These are phyloP conservation scores for Fusarium sp. DNA, from an alignment of 2,329 filamentous ascomycete genomes.

Conservation along the genomic window DNA sequence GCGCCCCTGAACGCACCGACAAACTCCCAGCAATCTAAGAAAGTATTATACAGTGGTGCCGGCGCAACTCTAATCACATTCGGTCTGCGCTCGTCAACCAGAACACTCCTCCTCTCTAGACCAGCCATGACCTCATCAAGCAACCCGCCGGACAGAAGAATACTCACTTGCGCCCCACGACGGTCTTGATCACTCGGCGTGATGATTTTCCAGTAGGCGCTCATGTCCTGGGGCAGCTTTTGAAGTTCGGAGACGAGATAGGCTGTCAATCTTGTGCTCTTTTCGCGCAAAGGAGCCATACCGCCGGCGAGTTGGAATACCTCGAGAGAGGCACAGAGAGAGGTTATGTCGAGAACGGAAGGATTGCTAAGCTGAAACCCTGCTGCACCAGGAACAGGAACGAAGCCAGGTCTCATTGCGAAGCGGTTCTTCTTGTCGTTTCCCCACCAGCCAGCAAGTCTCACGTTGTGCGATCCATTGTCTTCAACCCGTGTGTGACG, in stretches of 20 bases:
- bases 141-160: conserved; percentile 73
- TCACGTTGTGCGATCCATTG: conserved; percentile 64
- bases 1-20: conserved; percentile 46
- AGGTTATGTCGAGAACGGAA: conserved; percentile 78
- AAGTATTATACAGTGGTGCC: conserved; percentile 83
- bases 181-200: conserved; percentile 73
- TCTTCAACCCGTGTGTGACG: conserved; percentile 68
- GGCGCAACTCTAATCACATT: conserved; percentile 85
- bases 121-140: conserved; percentile 73
- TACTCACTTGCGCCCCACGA: conserved; percentile 82
- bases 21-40: conserved; percentile 66
- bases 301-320: conserved; percentile 65
- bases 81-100: conserved; percentile 84
- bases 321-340: conserved; percentile 76
- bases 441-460: conserved; percentile 86
- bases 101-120: conserved; percentile 73
- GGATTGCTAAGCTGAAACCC: conserved; percentile 84
- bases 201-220: conserved; percentile 66
- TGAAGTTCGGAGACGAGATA: conserved; percentile 76
- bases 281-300: conserved; percentile 71
- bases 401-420: conserved; percentile 81
- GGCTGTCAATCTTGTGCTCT: conserved; percentile 68
- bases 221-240: conserved; percentile 43
- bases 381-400: conserved; percentile 78
- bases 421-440: conserved; percentile 78